These are phyloP conservation scores for Aspergillus sp. DNA, from an alignment of 2,329 filamentous ascomycete genomes.

Conservation along the genomic window DNA sequence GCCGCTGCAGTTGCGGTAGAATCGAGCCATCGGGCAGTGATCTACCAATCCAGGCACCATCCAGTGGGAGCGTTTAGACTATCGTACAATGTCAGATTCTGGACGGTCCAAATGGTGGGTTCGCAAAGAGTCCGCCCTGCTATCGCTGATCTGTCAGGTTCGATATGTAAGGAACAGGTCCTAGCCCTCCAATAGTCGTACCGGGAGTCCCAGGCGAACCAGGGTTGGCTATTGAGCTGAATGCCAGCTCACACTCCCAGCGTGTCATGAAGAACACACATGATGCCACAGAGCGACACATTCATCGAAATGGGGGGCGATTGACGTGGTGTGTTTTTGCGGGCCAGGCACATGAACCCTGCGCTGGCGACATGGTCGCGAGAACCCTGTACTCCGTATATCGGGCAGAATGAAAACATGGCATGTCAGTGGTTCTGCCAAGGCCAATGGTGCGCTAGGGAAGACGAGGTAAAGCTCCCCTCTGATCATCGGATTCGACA, in stretches of 20 bases:
- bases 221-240: neutral
- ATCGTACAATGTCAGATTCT: neutral
- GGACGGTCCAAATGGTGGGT: neutral
- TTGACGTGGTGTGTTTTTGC: slow-evolving; percentile 4
- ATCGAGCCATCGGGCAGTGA: slow-evolving; percentile 13
- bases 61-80: neutral
- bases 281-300: neutral
- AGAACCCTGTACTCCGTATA: no score
- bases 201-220: neutral
- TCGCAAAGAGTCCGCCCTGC: neutral
- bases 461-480: neutral
- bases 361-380: neutral
- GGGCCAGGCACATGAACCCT: neutral
- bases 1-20: slow-evolving; percentile 12
- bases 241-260: neutral
- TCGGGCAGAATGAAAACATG: no score
- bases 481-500: neutral
- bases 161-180: slow-evolving; percentile 1
- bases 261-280: neutral
- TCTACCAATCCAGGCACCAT: slow-evolving; percentile 7
- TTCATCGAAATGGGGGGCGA: neutral
- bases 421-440: neutral
- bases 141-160: neutral
- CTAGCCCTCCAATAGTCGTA: neutral
- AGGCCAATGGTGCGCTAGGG: neutral